Evolutionary conservation across 2,329 filamentous ascomycete genomes (phyloP).

Genomic region (Ophiostoma australiae): DNA sequence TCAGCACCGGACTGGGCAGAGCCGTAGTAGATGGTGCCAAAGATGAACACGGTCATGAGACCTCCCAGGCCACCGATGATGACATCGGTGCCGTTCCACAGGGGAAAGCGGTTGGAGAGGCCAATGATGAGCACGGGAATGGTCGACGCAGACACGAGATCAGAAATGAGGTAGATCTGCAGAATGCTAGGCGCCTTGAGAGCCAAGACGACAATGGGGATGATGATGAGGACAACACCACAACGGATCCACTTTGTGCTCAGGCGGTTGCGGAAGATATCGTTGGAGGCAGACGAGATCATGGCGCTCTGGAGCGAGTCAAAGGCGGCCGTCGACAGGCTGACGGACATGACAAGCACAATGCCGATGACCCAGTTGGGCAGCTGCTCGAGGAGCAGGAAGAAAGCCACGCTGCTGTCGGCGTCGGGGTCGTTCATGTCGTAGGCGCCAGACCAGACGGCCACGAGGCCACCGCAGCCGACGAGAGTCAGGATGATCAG

Average conservation of each 20-base stretch:
- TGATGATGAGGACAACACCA: constrained; percentile 65
- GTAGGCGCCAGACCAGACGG: constrained; percentile 71
- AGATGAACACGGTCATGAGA: constrained; percentile 74
- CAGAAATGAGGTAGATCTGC: constrained; percentile 77
- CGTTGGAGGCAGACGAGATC: constrained; percentile 75
- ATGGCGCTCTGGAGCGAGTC: constrained; percentile 78
- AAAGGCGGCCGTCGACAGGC: constrained; percentile 71
- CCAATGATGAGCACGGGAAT: constrained; percentile 74
- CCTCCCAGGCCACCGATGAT: constrained; percentile 73
- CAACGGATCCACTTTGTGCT: constrained; percentile 68
- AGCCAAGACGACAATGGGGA: constrained; percentile 69
- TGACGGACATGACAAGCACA: constrained; percentile 74
- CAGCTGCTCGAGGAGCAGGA: constrained; percentile 65
- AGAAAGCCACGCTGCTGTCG: constrained; percentile 66
- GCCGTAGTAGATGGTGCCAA: constrained; percentile 73
- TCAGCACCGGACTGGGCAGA: constrained; percentile 57
- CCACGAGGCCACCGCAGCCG: constrained; percentile 67
- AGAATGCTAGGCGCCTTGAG: constrained; percentile 69
- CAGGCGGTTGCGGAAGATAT: constrained; percentile 76
- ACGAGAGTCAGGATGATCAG: constrained; percentile 68
- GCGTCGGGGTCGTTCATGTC: constrained; percentile 51
- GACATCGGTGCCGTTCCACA: constrained; percentile 76
- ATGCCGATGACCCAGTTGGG: constrained; percentile 79
- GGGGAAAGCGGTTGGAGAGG: constrained; percentile 60
- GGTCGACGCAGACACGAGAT: constrained; percentile 69